Percentiles rank a stretch among this genome's conserved stretches.
These are phyloP conservation scores for Sclerotinia spermophila DNA, from an alignment of 2,329 filamentous ascomycete genomes.

Conservation along the genomic window DNA sequence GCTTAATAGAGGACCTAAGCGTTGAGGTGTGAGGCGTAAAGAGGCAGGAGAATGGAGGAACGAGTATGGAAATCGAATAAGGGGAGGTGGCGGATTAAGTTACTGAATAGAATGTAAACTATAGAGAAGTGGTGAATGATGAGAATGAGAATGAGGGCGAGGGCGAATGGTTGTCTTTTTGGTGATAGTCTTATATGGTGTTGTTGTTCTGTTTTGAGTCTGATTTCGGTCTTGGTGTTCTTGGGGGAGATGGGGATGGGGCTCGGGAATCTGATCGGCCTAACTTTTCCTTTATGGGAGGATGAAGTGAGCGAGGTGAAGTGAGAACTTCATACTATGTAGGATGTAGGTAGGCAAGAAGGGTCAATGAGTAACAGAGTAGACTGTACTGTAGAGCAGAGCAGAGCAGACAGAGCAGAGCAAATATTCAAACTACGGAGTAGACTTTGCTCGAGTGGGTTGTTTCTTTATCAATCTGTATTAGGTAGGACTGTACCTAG, in stretches of 20 bases:
- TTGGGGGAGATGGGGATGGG: background rate
- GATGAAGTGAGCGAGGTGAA: background rate
- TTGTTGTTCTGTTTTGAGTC: constrained; percentile 14
- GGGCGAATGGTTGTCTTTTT: background rate
- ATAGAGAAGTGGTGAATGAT: background rate
- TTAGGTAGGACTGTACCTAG: background rate
- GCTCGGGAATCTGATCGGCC: background rate
- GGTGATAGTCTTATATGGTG: constrained; percentile 5
- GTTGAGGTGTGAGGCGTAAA: background rate
- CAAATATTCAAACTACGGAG: too few species aligned
- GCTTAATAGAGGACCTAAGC: background rate
- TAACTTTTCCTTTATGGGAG: background rate
- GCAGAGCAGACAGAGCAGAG: too few species aligned
- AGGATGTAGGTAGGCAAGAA: background rate
- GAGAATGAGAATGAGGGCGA: background rate
- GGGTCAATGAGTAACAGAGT: background rate
- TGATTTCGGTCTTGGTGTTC: background rate
- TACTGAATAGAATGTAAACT: background rate
- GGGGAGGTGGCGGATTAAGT: background rate
- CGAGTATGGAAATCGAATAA: background rate
- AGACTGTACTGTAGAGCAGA: too few species aligned
- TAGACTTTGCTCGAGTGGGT: background rate
- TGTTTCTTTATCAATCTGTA: background rate
- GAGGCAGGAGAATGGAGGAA: background rate
- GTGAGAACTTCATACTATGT: too few species aligned